phyloP scores from a whole-genome alignment of 495 filamentous ascomycete species.

The Sphaerosporella brunnea region DNA sequence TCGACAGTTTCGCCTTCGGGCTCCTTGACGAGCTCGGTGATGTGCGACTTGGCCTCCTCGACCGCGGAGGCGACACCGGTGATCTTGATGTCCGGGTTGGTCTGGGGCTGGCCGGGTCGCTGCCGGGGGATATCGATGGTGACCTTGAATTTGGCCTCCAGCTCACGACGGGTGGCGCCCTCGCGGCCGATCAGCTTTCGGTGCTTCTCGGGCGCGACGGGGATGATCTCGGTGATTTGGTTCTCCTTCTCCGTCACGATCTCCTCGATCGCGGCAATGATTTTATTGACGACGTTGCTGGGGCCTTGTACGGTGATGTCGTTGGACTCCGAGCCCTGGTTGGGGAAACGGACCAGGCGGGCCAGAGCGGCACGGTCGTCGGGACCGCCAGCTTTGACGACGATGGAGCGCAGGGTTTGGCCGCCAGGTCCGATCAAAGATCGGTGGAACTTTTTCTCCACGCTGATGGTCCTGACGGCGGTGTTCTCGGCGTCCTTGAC shows the following conservation, averaged over 20 bases:
- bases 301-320: conserved; percentile 74
- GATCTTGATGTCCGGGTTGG: conserved; percentile 58
- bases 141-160: conserved; percentile 83
- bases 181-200: conserved; percentile 79
- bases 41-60: conserved; percentile 67
- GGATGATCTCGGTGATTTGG: conserved; percentile 54
- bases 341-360: conserved; percentile 80
- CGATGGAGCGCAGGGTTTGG: conserved; percentile 67
- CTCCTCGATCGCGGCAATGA: conserved; percentile 58
- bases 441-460: conserved; percentile 83
- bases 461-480: conserved; percentile 60
- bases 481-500: conserved; percentile 71
- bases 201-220: conserved; percentile 75
- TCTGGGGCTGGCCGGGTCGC: conserved; percentile 46
- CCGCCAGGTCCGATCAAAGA: conserved; percentile 75
- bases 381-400: conserved; percentile 72
- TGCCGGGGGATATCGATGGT: conserved; percentile 75
- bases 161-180: conserved; percentile 60
- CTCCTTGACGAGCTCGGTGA: conserved; percentile 61
- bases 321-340: conserved; percentile 58
- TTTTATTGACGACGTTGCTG: conserved; percentile 68
- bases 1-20: conserved; percentile 71
- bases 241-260: conserved; percentile 64
- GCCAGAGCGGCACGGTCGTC: conserved; percentile 62
- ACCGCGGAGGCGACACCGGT: conserved; percentile 60